A percentile compares a stretch with the other conserved stretches of the same genome.
Conservation (phyloP, 148 eudicot species). For the Nyssa sinensis region DNA sequence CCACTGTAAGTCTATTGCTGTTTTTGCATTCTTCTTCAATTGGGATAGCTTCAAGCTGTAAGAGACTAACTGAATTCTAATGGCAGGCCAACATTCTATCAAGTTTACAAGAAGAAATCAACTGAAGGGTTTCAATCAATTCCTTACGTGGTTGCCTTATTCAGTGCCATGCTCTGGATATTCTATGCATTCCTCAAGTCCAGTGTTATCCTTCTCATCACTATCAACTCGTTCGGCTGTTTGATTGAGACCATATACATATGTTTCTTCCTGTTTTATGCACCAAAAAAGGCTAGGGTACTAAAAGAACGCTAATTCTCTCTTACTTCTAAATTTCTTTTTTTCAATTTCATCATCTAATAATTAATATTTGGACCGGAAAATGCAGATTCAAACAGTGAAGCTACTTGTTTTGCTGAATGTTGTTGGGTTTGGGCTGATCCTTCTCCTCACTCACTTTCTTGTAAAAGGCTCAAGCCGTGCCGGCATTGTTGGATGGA, state of each 20-base stretch:
- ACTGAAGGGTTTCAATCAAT: conserved; percentile 77
- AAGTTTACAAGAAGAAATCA: conserved; percentile 80
- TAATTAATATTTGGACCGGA: background rate
- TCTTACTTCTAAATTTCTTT: background rate
- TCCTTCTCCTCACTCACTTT: conserved; percentile 16
- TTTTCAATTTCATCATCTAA: too few relatives aligned
- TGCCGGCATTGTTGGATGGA: conserved; percentile 28
- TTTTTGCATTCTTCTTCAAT: too few relatives aligned
- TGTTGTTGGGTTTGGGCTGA: conserved; percentile 24
- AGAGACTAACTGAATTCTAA: background rate
- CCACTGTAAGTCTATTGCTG: conserved; percentile 62
- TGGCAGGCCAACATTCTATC: conserved; percentile 71
- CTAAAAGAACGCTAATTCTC: background rate
- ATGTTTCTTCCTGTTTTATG: conserved; percentile 56
- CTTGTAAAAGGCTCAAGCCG: conserved; percentile 17
- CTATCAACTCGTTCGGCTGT: conserved; percentile 65
- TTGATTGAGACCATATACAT: conserved; percentile 64
- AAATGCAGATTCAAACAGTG: conserved; percentile 23
- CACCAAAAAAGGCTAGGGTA: conserved; percentile 58
- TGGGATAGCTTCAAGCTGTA: background rate
- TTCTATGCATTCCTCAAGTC: conserved; percentile 71
- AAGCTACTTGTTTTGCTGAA: conserved; percentile 21
- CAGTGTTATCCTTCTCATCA: conserved; percentile 58
- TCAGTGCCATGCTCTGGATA: conserved; percentile 83
- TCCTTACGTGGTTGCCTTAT: conserved; percentile 68